Evolutionary conservation across 2,329 filamentous ascomycete genomes (phyloP).

Genomic region (Neonectria neomacrospora): DNA sequence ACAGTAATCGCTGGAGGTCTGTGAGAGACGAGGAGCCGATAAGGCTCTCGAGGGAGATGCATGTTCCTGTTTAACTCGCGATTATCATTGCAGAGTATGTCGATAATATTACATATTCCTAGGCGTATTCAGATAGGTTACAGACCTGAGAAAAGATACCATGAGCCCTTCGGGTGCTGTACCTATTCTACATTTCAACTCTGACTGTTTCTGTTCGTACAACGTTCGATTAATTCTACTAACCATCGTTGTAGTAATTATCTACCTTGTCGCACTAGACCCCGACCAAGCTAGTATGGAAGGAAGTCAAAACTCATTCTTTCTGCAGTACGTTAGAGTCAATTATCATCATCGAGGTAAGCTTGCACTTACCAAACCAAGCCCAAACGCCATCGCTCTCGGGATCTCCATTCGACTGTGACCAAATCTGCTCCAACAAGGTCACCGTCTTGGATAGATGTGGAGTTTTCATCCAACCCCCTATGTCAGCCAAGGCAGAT

Average conservation of each 20-base stretch:
- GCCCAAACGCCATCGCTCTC: neutral
- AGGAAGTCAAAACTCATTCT: constrained; percentile 21
- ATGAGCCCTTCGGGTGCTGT: no score
- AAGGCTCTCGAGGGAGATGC: neutral
- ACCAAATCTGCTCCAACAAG: constrained; percentile 26
- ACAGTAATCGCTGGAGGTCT: constrained; percentile 38
- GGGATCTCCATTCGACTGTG: neutral
- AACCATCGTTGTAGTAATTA: no score
- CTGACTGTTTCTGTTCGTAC: no score
- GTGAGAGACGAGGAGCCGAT: constrained; percentile 35
- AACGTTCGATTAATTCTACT: no score
- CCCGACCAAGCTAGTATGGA: constrained; percentile 10
- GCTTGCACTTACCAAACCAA: constrained; percentile 10
- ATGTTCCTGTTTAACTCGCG: neutral
- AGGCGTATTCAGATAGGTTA: no score
- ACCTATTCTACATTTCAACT: no score
- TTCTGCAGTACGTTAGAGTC: constrained; percentile 7
- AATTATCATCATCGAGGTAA: neutral
- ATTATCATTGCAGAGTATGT: neutral
- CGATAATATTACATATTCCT: no score
- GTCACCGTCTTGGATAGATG: constrained; percentile 24
- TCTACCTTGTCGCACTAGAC: no score
- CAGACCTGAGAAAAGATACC: no score
- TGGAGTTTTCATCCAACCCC: constrained; percentile 32
- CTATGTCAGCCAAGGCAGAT: constrained; percentile 20